Evolutionary conservation across 129 eudicot genomes (phyloP).

Genomic region (Tanacetum coccineum): DNA sequence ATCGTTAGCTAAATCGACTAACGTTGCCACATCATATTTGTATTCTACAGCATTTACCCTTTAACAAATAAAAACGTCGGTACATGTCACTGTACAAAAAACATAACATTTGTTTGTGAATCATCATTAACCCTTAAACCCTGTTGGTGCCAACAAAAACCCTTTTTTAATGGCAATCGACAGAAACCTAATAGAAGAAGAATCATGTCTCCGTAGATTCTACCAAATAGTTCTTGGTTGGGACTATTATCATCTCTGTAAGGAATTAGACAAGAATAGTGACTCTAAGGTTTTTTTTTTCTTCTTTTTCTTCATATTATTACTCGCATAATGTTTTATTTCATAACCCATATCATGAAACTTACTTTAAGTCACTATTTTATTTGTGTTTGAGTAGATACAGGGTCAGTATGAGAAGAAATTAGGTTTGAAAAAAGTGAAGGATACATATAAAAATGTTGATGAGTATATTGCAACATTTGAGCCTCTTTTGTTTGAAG

Average conservation of each 20-base stretch:
- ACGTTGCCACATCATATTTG: no score
- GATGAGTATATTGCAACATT: conserved; percentile 71
- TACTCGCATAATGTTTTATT: not conserved
- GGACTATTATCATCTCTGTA: conserved; percentile 60
- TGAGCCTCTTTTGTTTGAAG: conserved; percentile 94
- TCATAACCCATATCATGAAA: not conserved
- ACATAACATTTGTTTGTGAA: no score
- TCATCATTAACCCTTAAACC: no score
- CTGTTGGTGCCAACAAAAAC: conserved; percentile 2
- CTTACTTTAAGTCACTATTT: not conserved
- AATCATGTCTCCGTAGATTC: conserved; percentile 57
- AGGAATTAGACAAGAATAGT: conserved; percentile 40
- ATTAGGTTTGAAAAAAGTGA: conserved; percentile 56
- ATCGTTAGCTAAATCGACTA: no score
- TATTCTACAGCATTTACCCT: no score
- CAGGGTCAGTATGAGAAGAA: conserved; percentile 28
- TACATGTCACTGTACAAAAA: no score
- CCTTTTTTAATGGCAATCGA: conserved; percentile 57
- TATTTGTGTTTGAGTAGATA: conserved; percentile 26
- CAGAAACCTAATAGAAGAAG: conserved; percentile 51
- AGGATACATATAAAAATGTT: conserved; percentile 62
- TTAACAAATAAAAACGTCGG: no score
- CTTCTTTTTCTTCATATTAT: not conserved
- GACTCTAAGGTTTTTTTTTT: not conserved
- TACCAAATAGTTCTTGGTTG: conserved; percentile 83